Base-by-base conservation (phyloP, 305 asterid species). In the Andrographis paniculata region DNA sequence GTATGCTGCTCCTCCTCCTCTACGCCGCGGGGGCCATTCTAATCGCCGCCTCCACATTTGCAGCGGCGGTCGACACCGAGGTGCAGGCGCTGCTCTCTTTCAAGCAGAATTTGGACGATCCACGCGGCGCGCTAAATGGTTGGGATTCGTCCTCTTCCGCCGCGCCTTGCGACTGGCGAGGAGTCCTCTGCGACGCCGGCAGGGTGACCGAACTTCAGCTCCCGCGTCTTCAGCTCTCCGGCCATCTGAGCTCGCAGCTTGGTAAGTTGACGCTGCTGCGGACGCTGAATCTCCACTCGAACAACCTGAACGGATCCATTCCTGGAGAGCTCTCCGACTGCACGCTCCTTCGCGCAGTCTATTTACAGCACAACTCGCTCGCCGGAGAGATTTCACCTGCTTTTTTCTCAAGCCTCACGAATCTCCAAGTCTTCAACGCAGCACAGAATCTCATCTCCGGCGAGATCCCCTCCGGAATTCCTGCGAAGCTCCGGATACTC, bases 81-180 rank as follows among this genome's bases (percentile, higher is more conserved):
- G 56, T 61, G 22, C 49, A 48, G 15, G 75, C 84, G 1, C 18
- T 80, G 20, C 50, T 74, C 17, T 45, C 73, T 0, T 72, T 80
- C 61, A 78, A 62, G 38, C 5, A n/a, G 38, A 63, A 67, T 19
- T 69, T 80, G 2, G 53, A 61, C 50, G 93, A 81, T 60, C 91
- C 83, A 14, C 71, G 62, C 9, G 78, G 76, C 19, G 75, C 48
- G 4, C 42, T 73, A 59, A 74, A 64, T 23, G 63, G 64, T 18
- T 80, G 91, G 91, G 61, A 69, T 45, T 43, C 51, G 1, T 66
- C 78, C 56, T 68, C 80, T 6, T 56, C 72, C 0, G 20, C 46
- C 9, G 75, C 83, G 12, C 91, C 91, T 0, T 80, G 91, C 55
- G 86, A 80, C 59, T 80, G 91, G 91, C 53, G 64, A 28, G 91